A percentile compares a stretch with the other conserved stretches of the same genome.
phyloP scores from a whole-genome alignment of 441 rosid genomes.

The Adansonia gregorii region DNA sequence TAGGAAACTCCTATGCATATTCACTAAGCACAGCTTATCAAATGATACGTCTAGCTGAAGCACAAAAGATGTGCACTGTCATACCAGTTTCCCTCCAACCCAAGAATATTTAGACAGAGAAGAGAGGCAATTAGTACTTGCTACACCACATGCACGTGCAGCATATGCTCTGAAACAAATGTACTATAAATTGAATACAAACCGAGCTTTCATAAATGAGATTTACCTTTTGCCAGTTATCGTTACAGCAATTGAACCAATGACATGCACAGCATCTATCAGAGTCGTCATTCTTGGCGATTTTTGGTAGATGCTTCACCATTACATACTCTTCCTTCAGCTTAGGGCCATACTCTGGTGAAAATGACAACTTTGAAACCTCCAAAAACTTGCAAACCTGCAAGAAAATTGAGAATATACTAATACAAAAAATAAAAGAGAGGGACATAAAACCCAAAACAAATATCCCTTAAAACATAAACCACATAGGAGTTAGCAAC shows the following conservation, averaged over 20 bases:
- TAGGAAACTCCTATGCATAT: background rate
- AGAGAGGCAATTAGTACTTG: background rate
- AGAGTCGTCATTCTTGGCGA: slow-evolving; percentile 63
- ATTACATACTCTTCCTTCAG: slow-evolving; percentile 92
- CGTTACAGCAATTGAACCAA: slow-evolving; percentile 89
- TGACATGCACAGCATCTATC: slow-evolving; percentile 70
- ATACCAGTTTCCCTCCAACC: slow-evolving; percentile 1
- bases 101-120: slow-evolving; percentile 12
- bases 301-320: slow-evolving; percentile 88
- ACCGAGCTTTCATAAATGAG: slow-evolving; percentile 31
- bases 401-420: slow-evolving; percentile 32
- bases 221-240: slow-evolving; percentile 97
- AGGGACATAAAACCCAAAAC: background rate
- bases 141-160: background rate
- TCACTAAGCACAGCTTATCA: slow-evolving; percentile 1
- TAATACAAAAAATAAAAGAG: slow-evolving; percentile 25
- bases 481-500: background rate
- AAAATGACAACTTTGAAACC: slow-evolving; percentile 93
- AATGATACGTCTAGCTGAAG: slow-evolving; percentile 8
- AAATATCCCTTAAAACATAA: slow-evolving; percentile 20
- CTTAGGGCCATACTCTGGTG: slow-evolving; percentile 97
- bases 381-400: slow-evolving; percentile 99
- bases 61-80: background rate
- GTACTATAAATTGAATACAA: background rate
- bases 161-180: background rate